Evolutionary conservation across 2,329 filamentous ascomycete species (phyloP).

Genomic region (Trichoderma sp.): DNA sequence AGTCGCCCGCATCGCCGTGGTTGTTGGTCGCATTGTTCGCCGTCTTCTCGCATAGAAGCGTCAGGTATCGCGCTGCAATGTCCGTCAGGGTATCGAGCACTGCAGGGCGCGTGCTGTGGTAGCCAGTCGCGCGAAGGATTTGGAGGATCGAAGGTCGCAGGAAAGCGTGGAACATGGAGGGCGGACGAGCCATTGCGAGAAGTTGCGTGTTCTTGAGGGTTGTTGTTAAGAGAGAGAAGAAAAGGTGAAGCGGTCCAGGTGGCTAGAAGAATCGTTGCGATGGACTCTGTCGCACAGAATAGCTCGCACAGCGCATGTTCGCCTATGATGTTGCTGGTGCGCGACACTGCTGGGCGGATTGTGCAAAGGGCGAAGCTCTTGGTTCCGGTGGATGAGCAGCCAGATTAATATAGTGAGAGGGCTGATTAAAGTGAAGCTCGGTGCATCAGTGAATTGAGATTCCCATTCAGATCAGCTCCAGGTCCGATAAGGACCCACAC

Average conservation of each 20-base stretch:
- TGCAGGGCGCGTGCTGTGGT: constrained; percentile 76
- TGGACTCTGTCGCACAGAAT: constrained; percentile 28
- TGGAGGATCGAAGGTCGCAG: constrained; percentile 86
- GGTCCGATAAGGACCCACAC: not conserved
- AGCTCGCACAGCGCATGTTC: constrained; percentile 35
- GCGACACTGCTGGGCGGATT: not conserved
- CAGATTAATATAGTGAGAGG: not conserved
- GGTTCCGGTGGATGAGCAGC: not conserved
- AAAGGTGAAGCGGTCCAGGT: not conserved
- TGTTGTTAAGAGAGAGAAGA: not conserved
- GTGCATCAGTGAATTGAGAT: not conserved
- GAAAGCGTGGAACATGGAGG: constrained; percentile 67
- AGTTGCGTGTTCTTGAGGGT: not conserved
- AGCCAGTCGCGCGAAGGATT: constrained; percentile 88
- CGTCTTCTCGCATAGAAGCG: constrained; percentile 71
- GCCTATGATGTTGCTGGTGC: not conserved
- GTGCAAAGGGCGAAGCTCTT: not conserved
- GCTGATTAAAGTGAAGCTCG: not conserved
- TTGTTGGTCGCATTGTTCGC: constrained; percentile 71
- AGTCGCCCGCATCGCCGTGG: constrained; percentile 55
- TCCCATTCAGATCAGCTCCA: not conserved
- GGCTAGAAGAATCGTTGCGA: constrained; percentile 25
- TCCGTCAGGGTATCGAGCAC: constrained; percentile 89
- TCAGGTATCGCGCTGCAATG: constrained; percentile 78
- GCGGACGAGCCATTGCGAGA: constrained; percentile 46